phyloP scores from a whole-genome alignment of 257 asterid genomes.

The Nicotiana otophora region DNA sequence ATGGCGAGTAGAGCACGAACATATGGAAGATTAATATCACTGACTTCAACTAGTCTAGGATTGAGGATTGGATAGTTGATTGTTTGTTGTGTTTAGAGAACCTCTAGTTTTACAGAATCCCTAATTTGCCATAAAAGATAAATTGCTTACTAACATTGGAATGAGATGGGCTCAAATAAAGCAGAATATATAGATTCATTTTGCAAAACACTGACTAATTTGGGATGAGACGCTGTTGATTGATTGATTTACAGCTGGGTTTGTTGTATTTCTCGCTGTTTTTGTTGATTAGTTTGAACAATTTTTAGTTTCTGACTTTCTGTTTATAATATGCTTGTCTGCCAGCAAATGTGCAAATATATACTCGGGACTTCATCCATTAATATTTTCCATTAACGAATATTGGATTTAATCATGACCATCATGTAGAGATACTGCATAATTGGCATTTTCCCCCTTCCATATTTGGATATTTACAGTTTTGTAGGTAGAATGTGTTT shows the following conservation, averaged over 20 bases:
- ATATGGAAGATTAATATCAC: too few relatives aligned
- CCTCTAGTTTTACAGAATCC: not conserved
- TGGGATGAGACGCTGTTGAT: not conserved
- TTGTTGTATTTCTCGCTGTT: not conserved
- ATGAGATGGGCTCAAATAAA: not conserved
- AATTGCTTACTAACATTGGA: not conserved
- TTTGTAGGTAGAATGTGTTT: not conserved
- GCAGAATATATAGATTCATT: not conserved
- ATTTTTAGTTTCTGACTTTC: not conserved
- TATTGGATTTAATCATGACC: not conserved
- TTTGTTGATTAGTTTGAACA: not conserved
- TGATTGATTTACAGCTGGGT: not conserved
- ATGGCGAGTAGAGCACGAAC: not conserved
- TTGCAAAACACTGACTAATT: not conserved
- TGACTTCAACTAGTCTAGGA: not conserved
- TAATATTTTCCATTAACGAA: not conserved
- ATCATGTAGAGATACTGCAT: not conserved
- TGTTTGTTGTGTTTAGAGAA: not conserved
- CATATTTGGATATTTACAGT: not conserved
- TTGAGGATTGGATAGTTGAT: not conserved
- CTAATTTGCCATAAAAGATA: not conserved
- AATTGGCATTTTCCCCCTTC: not conserved
- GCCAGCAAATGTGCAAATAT: not conserved
- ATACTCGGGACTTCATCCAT: not conserved
- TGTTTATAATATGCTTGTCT: not conserved